Base-by-base conservation (phyloP, 2,329 filamentous ascomycete species). In the Fusarium sp. region DNA sequence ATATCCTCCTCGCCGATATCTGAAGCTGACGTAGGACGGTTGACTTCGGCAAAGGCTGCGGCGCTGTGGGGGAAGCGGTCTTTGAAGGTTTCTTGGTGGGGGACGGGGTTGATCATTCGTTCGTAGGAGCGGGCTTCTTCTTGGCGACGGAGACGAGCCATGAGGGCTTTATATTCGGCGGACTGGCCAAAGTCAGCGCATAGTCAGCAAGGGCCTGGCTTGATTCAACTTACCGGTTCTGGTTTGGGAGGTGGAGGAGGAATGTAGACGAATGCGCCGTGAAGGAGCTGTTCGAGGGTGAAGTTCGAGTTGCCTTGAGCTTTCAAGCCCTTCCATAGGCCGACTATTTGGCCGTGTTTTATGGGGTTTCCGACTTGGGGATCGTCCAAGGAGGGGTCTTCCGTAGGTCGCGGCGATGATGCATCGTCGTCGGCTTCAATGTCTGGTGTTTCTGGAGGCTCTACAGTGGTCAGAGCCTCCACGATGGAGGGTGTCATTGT, bases 121-220 rank as follows among this genome's bases (percentile, higher is more conserved):
- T 92, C 85, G 79, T 98, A 99, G 48, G 86, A 83, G 59, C 89
- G 86, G 65, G 88, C 84, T 79, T 98, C 93, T 77, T 94, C 90
- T 70, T 95, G 88, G 57, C 84, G 86, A 61, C 92, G 91, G 17
- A 99, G 86, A 14, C 89, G 87, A 21, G 88, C 87, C 92, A 98
- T 98, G 2, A 97, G 81, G 7, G 88, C 89, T 74, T 92, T 91
- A 78, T 94, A 98, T 77, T 96, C 90, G 8, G 87, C 79, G 1
- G 89, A 89, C 87, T 96, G 57, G 0, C 2, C 2, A 1, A 4
- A 19, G 8, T 65, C n/a, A 66, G 52, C 10, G 19, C 33, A n/a
- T 10, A 6, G 8, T 23, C 10, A 3, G 11, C 13, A 10, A 11
- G 35, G 11, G 8, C 1, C 2, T 9, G 9, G 1, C 2, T 9